phyloP scores from a whole-genome alignment of 2,329 filamentous ascomycete genomes.

The Byssochlamys sp. region DNA sequence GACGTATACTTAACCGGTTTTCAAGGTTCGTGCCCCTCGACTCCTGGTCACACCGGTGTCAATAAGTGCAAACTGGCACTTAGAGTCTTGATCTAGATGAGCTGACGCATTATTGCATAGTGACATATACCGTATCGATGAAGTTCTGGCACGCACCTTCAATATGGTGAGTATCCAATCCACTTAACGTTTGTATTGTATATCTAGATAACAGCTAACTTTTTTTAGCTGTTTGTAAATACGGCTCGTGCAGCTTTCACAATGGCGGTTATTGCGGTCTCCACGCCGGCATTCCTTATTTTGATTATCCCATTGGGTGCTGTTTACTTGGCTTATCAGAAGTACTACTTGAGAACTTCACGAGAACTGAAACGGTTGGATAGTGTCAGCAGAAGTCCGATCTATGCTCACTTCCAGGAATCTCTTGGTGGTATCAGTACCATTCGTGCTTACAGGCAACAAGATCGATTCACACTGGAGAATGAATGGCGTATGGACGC shows the following conservation, averaged over 20 bases:
- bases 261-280: conserved; percentile 69
- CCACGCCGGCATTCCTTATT: conserved; percentile 69
- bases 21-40: conserved; percentile 55
- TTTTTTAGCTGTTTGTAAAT: conserved; percentile 58
- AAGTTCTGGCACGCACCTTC: conserved; percentile 90
- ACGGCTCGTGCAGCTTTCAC: conserved; percentile 69
- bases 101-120: conserved; percentile 11
- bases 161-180: conserved; percentile 61
- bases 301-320: conserved; percentile 71
- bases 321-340: conserved; percentile 85
- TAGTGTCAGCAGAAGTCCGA: conserved; percentile 87
- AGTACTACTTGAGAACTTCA: conserved; percentile 92
- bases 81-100: background rate
- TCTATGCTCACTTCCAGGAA: conserved; percentile 97
- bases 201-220: conserved; percentile 15
- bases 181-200: conserved; percentile 9
- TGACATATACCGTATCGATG: conserved; percentile 61
- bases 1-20: conserved; percentile 93
- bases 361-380: conserved; percentile 93
- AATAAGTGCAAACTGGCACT: background rate
- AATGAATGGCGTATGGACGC: conserved; percentile 97
- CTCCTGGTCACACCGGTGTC: too few relatives aligned
- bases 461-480: conserved; percentile 76
- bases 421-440: conserved; percentile 88
- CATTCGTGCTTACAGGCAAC: conserved; percentile 87